A percentile compares a stretch with the other conserved stretches of the same genome.
These are phyloP conservation scores for Penstemon barbatus DNA, from an alignment of 257 asterid species.

Conservation along the genomic window DNA sequence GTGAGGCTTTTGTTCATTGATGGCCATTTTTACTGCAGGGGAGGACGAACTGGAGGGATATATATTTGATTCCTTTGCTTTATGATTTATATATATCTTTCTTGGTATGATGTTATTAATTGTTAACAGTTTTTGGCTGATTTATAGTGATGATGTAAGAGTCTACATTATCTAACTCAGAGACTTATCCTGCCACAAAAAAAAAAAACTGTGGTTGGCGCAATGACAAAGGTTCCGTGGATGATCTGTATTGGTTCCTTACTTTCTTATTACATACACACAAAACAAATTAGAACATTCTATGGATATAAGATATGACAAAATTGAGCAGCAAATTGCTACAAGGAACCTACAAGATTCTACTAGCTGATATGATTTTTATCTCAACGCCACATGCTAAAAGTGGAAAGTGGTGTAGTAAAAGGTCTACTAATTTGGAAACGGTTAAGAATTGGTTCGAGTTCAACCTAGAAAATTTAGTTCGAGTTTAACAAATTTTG, in stretches of 20 bases:
- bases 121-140: no score
- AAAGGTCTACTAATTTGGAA: no score
- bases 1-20: conserved; percentile 36
- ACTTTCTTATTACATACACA: neutral
- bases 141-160: neutral
- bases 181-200: neutral
- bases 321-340: neutral
- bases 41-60: neutral
- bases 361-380: no score
- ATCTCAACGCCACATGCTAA: no score
- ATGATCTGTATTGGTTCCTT: neutral
- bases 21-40: conserved; percentile 33
- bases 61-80: neutral
- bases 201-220: neutral
- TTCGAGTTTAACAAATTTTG: no score
- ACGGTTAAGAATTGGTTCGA: no score
- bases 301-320: neutral
- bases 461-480: no score
- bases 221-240: neutral
- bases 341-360: neutral
- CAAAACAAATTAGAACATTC: neutral
- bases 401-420: no score
- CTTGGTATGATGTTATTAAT: neutral
- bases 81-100: neutral
- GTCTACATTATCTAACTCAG: neutral